Percentiles rank a stretch among this genome's conserved stretches.
Conservation (phyloP, 2,329 filamentous ascomycete genomes). For the Venturia effusa region DNA sequence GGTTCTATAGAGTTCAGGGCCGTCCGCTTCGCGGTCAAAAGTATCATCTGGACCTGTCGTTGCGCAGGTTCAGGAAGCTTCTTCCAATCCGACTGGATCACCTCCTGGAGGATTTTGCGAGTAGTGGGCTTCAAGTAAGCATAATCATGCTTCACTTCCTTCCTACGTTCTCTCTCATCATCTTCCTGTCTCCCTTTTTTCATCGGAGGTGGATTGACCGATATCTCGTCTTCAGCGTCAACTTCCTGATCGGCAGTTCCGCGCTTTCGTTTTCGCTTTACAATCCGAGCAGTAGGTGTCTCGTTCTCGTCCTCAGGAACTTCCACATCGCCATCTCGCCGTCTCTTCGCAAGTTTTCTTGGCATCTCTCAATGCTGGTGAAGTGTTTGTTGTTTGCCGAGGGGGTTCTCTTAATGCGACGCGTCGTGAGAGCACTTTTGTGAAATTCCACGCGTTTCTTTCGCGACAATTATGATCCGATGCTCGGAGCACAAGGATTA, state of each 20-base stretch:
- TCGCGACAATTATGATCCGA: not conserved
- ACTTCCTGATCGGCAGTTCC: not conserved
- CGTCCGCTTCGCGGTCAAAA: constrained; percentile 50
- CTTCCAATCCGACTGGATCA: constrained; percentile 36
- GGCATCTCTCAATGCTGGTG: not conserved
- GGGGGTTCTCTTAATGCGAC: not conserved
- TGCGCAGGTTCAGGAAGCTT: constrained; percentile 45
- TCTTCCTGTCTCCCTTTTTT: not conserved
- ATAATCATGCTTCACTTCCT: not conserved
- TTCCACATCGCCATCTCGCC: not conserved
- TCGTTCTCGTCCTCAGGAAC: not conserved
- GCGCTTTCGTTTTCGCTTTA: not conserved
- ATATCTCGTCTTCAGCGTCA: not conserved
- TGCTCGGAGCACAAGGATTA: not conserved
- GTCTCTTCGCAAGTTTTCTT: not conserved
- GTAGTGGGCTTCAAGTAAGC: constrained; percentile 22
- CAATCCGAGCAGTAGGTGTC: not conserved
- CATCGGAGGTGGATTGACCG: not conserved
- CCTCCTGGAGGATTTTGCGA: constrained; percentile 25
- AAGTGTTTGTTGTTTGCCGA: not conserved
- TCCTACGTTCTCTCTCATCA: not conserved
- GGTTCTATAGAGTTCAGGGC: constrained; percentile 47
- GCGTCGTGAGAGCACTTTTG: not conserved
- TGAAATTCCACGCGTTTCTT: not conserved
- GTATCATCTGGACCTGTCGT: constrained; percentile 42